Percentiles rank a stretch among this genome's conserved stretches.
Evolutionary conservation across 1,284 basidiomycete species (phyloP).

Genomic region (Boletus smithii): DNA sequence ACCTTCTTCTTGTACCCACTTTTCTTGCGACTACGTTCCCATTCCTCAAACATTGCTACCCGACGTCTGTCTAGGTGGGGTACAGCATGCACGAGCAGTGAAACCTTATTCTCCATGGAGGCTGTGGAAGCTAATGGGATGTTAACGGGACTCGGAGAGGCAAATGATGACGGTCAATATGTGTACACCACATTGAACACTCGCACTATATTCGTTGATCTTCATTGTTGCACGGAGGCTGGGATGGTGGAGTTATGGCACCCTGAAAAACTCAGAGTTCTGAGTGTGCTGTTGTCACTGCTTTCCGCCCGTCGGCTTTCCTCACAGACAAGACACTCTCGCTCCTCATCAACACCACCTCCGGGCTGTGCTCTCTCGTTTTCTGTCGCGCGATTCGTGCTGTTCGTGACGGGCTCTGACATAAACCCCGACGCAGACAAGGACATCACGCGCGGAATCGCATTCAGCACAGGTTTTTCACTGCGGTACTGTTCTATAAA

Average conservation of each 20-base stretch:
- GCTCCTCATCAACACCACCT: conserved; percentile 41
- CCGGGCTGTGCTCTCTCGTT: conserved; percentile 56
- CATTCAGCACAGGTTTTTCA: conserved; percentile 55
- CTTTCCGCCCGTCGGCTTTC: conserved; percentile 19
- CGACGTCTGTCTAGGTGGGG: conserved; percentile 31
- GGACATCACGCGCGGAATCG: conserved; percentile 70
- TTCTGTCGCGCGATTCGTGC: conserved; percentile 59
- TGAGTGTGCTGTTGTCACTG: conserved; percentile 40
- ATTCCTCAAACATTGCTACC: conserved; percentile 16
- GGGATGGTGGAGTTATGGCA: conserved; percentile 75
- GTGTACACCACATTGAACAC: conserved; percentile 43
- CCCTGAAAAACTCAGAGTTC: conserved; percentile 54
- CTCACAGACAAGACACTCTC: conserved; percentile 24
- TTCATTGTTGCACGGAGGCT: conserved; percentile 56
- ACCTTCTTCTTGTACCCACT: conserved; percentile 42
- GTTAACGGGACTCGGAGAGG: conserved; percentile 46
- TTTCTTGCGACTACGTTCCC: conserved; percentile 44
- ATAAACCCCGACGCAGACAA: conserved; percentile 67
- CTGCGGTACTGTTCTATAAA: conserved; percentile 61
- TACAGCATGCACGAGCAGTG: conserved; percentile 38
- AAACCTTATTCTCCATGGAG: conserved; percentile 58
- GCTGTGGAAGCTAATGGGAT: conserved; percentile 46
- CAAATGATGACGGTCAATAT: conserved; percentile 44
- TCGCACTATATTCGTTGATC: conserved; percentile 48
- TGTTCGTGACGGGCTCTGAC: conserved; percentile 73